Evolutionary conservation across 2,329 filamentous ascomycete species (phyloP), one percentile per base, ranked within the genome.

Genomic region (Xylariaceae sp.): DNA sequence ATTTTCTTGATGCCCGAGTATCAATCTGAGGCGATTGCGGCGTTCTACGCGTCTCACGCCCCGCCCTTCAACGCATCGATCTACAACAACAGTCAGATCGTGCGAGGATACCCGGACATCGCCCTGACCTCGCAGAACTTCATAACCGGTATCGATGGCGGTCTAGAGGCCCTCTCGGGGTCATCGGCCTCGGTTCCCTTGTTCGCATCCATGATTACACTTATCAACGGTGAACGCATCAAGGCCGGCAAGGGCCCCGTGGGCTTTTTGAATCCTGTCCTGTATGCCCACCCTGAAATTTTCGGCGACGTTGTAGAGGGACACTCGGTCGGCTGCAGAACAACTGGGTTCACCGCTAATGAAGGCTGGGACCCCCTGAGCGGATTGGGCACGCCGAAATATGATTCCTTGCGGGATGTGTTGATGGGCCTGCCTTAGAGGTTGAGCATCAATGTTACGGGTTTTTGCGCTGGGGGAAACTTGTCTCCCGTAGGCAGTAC

Each of bases 151-250:
- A n/a, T 51, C 30, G 49, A 51, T 9, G 49, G 49, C 4, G 67
- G 82, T 66, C 65, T 65, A 64, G 9, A 42, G 37, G 17, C 62
- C 62, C n/a, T 62, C 70, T 23, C 77, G 76, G 82, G 83, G 9
- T 82, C 79, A 2, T 80, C 77, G 23, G 81, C 83, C 39, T 79
- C 85, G 0, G 73, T 82, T 0, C 87, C 87, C 0, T 74, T 83
- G 0, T 82, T 83, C 23, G 80, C 82, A 0, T 81, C 77, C 5
- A 76, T 72, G 9, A 67, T 83, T 42, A 82, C 78, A 3, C 67
- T 81, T 65, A 71, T 82, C 44, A 82, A 82, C 62, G 80, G 82
- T 67, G 77, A 79, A 65, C 71, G 80, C n/a, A 66, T 82, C 44
- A 73, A 74, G n/a, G 72, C 68, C 0, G 74, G 74, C 2, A 82